Evolutionary conservation across 75 land plant species (phyloP).

Genomic region (Cupressus sempervirens): DNA sequence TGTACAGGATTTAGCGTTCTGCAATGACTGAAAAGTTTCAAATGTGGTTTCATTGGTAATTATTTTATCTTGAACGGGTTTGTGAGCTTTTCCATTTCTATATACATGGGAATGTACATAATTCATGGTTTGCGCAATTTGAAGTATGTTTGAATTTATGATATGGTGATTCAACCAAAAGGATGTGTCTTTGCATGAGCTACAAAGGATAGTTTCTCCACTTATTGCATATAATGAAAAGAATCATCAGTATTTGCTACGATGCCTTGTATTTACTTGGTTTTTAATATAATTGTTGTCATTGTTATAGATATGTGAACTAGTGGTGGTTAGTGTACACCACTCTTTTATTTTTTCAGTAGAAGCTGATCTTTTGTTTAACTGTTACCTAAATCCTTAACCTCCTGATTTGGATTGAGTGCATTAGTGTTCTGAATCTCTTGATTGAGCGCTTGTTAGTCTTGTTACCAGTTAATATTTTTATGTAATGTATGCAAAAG

Average conservation of each 20-base stretch:
- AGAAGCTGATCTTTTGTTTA: not conserved
- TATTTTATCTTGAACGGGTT: not conserved
- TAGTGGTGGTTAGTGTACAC: not conserved
- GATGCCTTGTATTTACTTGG: not conserved
- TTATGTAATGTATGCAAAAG: too few species aligned
- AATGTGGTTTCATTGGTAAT: not conserved
- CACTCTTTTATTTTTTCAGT: not conserved
- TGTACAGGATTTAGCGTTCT: constrained; percentile 2
- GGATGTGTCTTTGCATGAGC: not conserved
- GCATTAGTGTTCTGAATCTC: not conserved
- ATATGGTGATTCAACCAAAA: not conserved
- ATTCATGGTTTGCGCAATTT: not conserved
- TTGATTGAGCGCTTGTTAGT: not conserved
- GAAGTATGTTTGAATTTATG: not conserved
- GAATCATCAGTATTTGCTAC: not conserved
- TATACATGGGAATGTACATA: not conserved
- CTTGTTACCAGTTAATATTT: not conserved
- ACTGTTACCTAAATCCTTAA: too few species aligned
- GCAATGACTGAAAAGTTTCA: not conserved
- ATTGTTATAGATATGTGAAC: too few species aligned
- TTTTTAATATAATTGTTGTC: not conserved
- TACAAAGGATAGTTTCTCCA: not conserved
- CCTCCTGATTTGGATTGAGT: not conserved
- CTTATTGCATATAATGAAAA: not conserved
- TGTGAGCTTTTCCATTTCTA: not conserved